Base-by-base conservation (phyloP, 129 eudicot genomes). In the Flaveria bidentis region DNA sequence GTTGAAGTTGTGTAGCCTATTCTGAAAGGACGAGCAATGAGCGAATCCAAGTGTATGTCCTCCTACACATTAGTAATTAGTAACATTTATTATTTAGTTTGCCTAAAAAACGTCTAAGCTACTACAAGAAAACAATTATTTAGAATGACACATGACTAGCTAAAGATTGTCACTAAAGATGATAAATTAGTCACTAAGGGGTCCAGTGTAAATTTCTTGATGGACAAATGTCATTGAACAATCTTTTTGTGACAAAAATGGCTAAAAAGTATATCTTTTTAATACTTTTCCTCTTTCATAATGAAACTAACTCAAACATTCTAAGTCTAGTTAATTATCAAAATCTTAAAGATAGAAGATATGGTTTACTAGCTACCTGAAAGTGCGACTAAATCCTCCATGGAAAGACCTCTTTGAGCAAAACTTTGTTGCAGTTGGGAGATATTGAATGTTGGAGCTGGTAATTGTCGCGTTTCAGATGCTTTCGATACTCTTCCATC, bases 11-110 rank as follows among this genome's bases (percentile, higher is more conserved):
- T 87, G 89, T 78, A 92, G 79, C 61, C 97, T 81, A 57, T 87
- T 87, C 39, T 89, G 89, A 86, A 92, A 92, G 7, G 96, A 92
- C 18, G 91, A 85, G 71, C 96, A 89, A 69, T 91, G 97, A 46
- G 91, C 74, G 73, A 89, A 92, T 28, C 97, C 97, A 7, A 89
- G 87, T 10, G 96, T 88, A 57, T 89, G 97, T 0, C 91, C 96
- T 71, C 97, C 97, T 90, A 74, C 64, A 84, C 50, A 76, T 55
- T 44, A 18, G 30, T 17, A 55, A 67, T 2, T n/a, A 20, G 10
- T 6, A 13, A 57, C 4, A 2, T 14, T 14, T 14, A 5, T 4
- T 30, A 5, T 4, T 30, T 16, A 0, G 2, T 69, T 45, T 9
- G 17, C 57, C 22, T 51, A 0, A 51, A 51, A 51, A 51, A 51